Conservation (phyloP, 371 early-diverging fungal genomes). For the Syncephalis plumigaleata region DNA sequence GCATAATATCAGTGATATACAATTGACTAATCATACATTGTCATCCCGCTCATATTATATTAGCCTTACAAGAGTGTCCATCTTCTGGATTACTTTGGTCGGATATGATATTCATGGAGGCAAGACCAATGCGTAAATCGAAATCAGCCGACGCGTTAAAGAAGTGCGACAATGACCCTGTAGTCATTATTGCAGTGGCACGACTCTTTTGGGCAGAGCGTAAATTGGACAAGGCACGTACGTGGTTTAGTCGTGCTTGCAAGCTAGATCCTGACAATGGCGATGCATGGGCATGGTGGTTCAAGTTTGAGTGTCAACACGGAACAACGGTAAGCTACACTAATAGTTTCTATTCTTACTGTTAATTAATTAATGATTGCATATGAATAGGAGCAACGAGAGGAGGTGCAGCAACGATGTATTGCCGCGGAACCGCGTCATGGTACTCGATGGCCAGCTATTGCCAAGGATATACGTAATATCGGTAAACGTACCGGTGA, state of each 20-base stretch:
- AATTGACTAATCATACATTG: too few species aligned
- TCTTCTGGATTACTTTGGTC: slow-evolving; percentile 75
- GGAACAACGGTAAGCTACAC: slow-evolving; percentile 38
- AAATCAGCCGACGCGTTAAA: slow-evolving; percentile 82
- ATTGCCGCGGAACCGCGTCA: slow-evolving; percentile 71
- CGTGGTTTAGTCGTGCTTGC: slow-evolving; percentile 77
- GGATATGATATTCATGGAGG: slow-evolving; percentile 72
- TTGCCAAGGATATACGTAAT: slow-evolving; percentile 58
- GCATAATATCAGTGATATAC: too few species aligned
- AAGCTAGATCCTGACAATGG: slow-evolving; percentile 76
- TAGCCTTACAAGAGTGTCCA: slow-evolving; percentile 83
- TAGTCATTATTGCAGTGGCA: slow-evolving; percentile 70
- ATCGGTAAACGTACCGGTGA: slow-evolving; percentile 44
- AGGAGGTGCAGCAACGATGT: slow-evolving; percentile 46
- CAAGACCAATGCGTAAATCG: slow-evolving; percentile 75
- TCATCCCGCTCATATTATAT: too few species aligned
- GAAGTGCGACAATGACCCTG: slow-evolving; percentile 69
- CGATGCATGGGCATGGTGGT: slow-evolving; percentile 93
- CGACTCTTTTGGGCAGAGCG: slow-evolving; percentile 85
- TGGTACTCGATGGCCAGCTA: slow-evolving; percentile 73
- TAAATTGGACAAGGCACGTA: slow-evolving; percentile 81
- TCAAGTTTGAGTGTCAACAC: slow-evolving; percentile 71
- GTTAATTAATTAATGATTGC: too few species aligned
- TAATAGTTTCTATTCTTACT: too few species aligned
- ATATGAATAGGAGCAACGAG: slow-evolving; percentile 23